phyloP scores from a whole-genome alignment of 164 flowering plant genomes.

The Umbellularia californica region DNA sequence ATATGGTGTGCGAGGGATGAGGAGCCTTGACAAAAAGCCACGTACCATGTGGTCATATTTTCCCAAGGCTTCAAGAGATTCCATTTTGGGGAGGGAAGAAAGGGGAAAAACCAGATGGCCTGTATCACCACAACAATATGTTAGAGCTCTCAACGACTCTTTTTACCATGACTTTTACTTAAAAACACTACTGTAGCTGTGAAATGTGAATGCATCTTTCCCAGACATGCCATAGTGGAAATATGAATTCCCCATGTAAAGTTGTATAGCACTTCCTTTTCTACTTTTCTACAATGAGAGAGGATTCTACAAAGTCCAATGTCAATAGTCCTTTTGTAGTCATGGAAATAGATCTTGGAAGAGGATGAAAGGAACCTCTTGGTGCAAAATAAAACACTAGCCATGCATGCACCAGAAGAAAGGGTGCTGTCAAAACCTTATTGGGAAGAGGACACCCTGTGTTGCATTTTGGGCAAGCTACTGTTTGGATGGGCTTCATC shows the following conservation, averaged over 20 bases:
- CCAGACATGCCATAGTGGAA: not conserved
- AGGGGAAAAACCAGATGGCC: not conserved
- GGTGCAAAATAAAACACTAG: not conserved
- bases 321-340: not conserved
- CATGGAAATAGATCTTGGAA: not conserved
- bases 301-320: conserved; percentile 1
- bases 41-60: not conserved
- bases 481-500: not conserved
- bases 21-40: no score
- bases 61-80: not conserved
- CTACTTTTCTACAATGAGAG: not conserved
- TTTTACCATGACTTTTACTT: not conserved
- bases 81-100: not conserved
- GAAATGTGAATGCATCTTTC: not conserved
- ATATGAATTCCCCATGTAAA: not conserved
- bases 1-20: not conserved
- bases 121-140: not conserved
- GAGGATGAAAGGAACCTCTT: not conserved
- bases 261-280: not conserved
- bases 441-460: conserved; percentile 18
- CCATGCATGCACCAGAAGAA: conserved; percentile 1
- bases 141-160: not conserved
- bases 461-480: not conserved
- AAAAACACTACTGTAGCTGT: not conserved
- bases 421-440: conserved; percentile 12